These are phyloP conservation scores for Taphrina sp. DNA, from an alignment of 1,139 yeast genomes.

Conservation along the genomic window DNA sequence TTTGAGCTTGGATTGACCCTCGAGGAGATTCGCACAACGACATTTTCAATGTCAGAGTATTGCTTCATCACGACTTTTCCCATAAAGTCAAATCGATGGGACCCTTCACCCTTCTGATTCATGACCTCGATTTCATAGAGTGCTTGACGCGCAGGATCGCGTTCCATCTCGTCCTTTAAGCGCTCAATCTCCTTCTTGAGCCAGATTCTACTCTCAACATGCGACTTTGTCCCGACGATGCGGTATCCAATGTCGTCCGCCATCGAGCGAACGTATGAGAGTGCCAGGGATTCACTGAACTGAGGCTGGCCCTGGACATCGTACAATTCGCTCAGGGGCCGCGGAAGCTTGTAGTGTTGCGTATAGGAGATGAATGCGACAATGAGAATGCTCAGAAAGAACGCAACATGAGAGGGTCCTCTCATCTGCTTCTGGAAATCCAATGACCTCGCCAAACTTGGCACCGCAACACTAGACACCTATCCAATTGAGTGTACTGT, in stretches of 20 bases:
- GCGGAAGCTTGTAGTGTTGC: slow-evolving; percentile 19
- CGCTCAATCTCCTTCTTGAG: slow-evolving; percentile 28
- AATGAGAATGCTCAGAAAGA: slow-evolving; percentile 4
- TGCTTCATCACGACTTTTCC: slow-evolving; percentile 32
- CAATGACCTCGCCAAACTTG: too few relatives aligned
- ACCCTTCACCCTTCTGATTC: slow-evolving; percentile 28
- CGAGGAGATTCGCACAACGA: slow-evolving; percentile 30
- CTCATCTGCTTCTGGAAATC: too few relatives aligned
- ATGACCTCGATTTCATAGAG: slow-evolving; percentile 30
- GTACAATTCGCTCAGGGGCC: slow-evolving; percentile 21
- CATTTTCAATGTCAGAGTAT: slow-evolving; percentile 29
- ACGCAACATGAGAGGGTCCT: slow-evolving; percentile 7
- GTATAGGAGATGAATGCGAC: slow-evolving; percentile 11
- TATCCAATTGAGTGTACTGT: too few relatives aligned
- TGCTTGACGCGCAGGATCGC: slow-evolving; percentile 5
- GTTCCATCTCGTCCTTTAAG: slow-evolving; percentile 17
- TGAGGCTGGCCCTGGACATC: slow-evolving; percentile 31
- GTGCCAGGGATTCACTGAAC: slow-evolving; percentile 24
- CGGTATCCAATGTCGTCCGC: slow-evolving; percentile 34
- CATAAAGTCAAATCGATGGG: slow-evolving; percentile 35
- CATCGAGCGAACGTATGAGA: slow-evolving; percentile 15
- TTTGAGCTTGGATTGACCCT: slow-evolving; percentile 25
- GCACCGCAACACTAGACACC: too few relatives aligned
- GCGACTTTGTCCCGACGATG: slow-evolving; percentile 33
- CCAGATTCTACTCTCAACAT: slow-evolving; percentile 30